phyloP scores from a whole-genome alignment of 2,329 filamentous ascomycete genomes.

The Pestalotiopsis fici region DNA sequence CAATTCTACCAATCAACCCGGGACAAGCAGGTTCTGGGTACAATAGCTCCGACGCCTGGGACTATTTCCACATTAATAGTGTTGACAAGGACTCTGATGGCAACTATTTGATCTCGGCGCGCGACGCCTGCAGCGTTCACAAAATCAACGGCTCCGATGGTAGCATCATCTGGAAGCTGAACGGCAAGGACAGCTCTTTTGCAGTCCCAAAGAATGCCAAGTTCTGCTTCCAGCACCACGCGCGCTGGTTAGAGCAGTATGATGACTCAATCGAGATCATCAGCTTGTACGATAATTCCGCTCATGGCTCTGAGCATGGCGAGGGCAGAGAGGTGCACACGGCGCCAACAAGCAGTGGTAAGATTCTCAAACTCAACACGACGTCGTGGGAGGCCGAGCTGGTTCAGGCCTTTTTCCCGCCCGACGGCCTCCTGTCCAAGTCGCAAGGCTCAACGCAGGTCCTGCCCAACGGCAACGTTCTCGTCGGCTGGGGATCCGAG shows the following conservation, averaged over 20 bases:
- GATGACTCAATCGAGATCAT: conserved; percentile 50
- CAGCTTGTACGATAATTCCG: conserved; percentile 55
- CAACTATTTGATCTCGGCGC: conserved; percentile 56
- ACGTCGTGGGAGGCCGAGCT: conserved; percentile 44
- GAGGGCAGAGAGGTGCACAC: conserved; percentile 26
- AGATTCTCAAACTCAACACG: conserved; percentile 48
- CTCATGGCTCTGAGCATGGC: conserved; percentile 44
- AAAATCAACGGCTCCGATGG: conserved; percentile 49
- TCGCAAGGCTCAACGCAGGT: conserved; percentile 40
- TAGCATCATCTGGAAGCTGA: conserved; percentile 52
- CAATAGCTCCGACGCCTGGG: conserved; percentile 40
- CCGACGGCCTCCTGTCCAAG: conserved; percentile 47
- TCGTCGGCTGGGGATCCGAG: conserved; percentile 51
- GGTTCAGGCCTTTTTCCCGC: conserved; percentile 47
- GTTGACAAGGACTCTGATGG: conserved; percentile 50
- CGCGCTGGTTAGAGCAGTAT: conserved; percentile 39
- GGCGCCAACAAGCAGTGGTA: conserved; percentile 41
- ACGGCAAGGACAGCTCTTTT: conserved; percentile 47
- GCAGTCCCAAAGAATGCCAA: conserved; percentile 34
- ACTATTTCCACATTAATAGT: conserved; percentile 60
- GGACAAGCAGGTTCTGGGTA: conserved; percentile 37
- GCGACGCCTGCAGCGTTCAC: conserved; percentile 47
- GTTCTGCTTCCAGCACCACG: conserved; percentile 55
- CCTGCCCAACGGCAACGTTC: conserved; percentile 41
- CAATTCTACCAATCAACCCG: conserved; percentile 45